These are phyloP conservation scores for Pseudonitzschia multiseries DNA, from an alignment of 108 stramenopile species.

Conservation along the genomic window DNA sequence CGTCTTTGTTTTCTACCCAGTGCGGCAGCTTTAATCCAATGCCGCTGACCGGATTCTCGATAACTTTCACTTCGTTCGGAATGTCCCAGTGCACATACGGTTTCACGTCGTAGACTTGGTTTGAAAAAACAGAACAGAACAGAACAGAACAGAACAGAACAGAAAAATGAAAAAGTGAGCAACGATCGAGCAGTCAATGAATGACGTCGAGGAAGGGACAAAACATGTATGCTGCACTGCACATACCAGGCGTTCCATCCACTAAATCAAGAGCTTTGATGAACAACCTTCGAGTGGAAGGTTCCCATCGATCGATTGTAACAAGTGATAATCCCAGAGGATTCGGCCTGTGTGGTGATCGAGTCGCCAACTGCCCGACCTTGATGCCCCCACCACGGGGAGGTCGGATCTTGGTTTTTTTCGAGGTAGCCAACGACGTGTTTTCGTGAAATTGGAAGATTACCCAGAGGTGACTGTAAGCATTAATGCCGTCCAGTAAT, in stretches of 20 bases:
- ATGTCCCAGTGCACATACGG: constrained; percentile 87
- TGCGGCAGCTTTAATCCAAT: constrained; percentile 45
- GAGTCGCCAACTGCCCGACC: constrained; percentile 90
- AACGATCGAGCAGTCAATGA: not conserved
- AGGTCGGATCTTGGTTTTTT: constrained; percentile 77
- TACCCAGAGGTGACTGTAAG: constrained; percentile 91
- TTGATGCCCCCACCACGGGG: constrained; percentile 75
- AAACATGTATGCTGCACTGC: not conserved
- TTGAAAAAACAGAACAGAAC: not conserved
- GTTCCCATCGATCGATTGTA: constrained; percentile 59
- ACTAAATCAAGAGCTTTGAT: constrained; percentile 83
- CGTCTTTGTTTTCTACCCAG: constrained; percentile 72
- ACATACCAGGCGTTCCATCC: constrained; percentile 76
- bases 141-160: no score
- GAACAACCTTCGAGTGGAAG: constrained; percentile 49
- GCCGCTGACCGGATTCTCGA: not conserved
- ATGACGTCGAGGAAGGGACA: not conserved
- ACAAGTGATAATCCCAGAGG: constrained; percentile 90
- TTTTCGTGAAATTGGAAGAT: constrained; percentile 96
- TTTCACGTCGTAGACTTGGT: constrained; percentile 85
- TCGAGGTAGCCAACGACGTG: constrained; percentile 60
- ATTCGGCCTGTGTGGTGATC: constrained; percentile 97
- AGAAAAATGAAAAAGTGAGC: not conserved
- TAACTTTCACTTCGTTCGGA: constrained; percentile 36
- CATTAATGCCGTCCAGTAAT: constrained; percentile 67